Evolutionary conservation across 2,329 filamentous ascomycete genomes (phyloP).

Genomic region (Colletotrichum aenigma): DNA sequence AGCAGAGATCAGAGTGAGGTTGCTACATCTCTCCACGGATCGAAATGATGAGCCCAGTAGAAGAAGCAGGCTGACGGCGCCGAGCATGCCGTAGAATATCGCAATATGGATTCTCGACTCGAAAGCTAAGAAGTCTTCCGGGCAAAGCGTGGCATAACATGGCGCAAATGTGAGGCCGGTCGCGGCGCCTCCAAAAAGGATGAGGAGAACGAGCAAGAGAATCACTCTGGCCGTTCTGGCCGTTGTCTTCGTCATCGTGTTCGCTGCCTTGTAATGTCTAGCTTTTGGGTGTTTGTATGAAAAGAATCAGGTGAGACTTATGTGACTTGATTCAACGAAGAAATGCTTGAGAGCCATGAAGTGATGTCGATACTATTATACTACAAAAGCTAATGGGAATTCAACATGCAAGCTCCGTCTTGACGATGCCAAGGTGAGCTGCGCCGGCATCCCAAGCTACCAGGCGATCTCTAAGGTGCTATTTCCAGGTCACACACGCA

Average conservation of each 20-base stretch:
- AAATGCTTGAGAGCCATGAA: accelerated
- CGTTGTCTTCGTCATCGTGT: neutral
- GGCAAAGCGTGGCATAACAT: conserved; percentile 19
- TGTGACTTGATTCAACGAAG: neutral
- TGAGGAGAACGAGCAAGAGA: neutral
- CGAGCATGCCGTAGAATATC: conserved; percentile 15
- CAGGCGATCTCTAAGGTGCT: neutral
- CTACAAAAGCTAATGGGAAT: neutral
- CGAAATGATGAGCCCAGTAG: neutral
- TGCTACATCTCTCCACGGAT: neutral
- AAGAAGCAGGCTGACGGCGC: neutral
- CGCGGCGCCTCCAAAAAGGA: neutral
- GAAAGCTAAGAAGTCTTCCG: conserved; percentile 13
- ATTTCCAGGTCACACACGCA: neutral
- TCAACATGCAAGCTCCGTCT: neutral
- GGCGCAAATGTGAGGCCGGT: conserved; percentile 14
- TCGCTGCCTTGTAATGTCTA: neutral
- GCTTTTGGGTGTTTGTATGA: neutral
- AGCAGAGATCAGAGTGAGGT: neutral
- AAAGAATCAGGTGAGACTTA: neutral
- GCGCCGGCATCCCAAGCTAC: neutral
- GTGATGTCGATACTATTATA: neutral
- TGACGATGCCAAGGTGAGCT: neutral
- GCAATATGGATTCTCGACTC: conserved; percentile 14
- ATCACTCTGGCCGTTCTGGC: neutral